Conservation (phyloP, 177 flowering plant species). For the Vitis hybrid region DNA sequence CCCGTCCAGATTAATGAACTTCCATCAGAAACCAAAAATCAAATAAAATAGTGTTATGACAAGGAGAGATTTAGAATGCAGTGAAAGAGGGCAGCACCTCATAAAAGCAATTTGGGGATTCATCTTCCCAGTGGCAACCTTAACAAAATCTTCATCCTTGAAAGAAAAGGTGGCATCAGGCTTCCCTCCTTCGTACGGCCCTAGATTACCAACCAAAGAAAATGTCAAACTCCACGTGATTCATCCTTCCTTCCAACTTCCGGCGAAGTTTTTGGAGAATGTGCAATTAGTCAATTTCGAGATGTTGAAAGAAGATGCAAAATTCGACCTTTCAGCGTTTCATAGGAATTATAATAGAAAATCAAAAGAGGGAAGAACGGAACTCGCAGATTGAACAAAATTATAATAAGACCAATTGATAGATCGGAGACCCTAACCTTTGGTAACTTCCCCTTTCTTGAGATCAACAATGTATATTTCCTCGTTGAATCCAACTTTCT, state of each 20-base stretch:
- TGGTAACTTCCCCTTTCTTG: conserved; percentile 88
- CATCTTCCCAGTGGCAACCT: conserved; percentile 84
- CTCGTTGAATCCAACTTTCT: conserved; percentile 89
- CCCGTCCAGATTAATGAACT: background rate
- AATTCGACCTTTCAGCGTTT: too few relatives aligned
- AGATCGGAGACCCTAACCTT: conserved; percentile 53
- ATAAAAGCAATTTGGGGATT: conserved; percentile 94
- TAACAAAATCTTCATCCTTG: conserved; percentile 83
- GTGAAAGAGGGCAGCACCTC: conserved; percentile 40
- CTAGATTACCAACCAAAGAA: conserved; percentile 27
- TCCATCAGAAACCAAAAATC: background rate
- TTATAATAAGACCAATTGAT: background rate
- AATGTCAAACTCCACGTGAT: too few relatives aligned
- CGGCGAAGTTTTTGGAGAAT: too few relatives aligned
- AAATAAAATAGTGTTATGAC: background rate
- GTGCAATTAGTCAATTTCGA: too few relatives aligned
- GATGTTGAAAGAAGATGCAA: too few relatives aligned
- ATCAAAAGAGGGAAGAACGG: background rate
- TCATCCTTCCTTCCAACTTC: too few relatives aligned
- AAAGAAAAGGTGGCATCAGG: conserved; percentile 93
- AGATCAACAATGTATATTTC: conserved; percentile 70
- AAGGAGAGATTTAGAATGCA: background rate
- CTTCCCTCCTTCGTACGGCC: conserved; percentile 76
- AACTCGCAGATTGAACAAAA: background rate
- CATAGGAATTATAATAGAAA: background rate